Conservation (phyloP, 331 rosid genomes). For the Malus hybrid region DNA sequence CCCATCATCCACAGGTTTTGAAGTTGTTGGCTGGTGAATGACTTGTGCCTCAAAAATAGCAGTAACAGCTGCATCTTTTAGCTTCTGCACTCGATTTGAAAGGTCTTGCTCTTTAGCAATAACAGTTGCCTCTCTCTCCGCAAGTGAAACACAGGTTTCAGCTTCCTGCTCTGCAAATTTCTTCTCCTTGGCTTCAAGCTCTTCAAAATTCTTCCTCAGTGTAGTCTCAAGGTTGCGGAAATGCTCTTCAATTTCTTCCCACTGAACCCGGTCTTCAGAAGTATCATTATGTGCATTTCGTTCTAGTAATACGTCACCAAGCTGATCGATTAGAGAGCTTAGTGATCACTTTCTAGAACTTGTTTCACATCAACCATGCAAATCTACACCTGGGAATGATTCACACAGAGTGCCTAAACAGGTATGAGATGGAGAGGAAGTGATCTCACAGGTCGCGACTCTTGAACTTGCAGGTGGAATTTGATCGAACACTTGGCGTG, state of each 20-base stretch:
- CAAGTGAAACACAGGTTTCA: conserved; percentile 28
- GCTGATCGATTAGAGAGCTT: conserved; percentile 45
- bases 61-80: conserved; percentile 64
- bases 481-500: too few species aligned
- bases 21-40: conserved; percentile 30
- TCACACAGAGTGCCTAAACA: too few species aligned
- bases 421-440: too few species aligned
- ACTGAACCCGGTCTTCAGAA: conserved; percentile 42
- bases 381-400: neutral
- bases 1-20: conserved; percentile 35
- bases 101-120: conserved; percentile 62
- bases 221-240: conserved; percentile 39
- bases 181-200: conserved; percentile 54
- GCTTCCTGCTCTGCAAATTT: conserved; percentile 42
- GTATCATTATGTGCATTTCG: conserved; percentile 42
- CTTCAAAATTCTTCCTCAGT: conserved; percentile 44
- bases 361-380: conserved; percentile 37
- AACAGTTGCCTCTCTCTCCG: conserved; percentile 47
- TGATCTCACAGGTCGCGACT: too few species aligned
- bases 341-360: conserved; percentile 17
- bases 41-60: conserved; percentile 49
- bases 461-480: too few species aligned
- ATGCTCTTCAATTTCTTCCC: conserved; percentile 67
- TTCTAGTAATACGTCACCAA: conserved; percentile 42
- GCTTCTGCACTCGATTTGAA: conserved; percentile 64